Base-by-base conservation (phyloP, 2,329 filamentous ascomycete genomes). In the Hymenoscyphus occultus region DNA sequence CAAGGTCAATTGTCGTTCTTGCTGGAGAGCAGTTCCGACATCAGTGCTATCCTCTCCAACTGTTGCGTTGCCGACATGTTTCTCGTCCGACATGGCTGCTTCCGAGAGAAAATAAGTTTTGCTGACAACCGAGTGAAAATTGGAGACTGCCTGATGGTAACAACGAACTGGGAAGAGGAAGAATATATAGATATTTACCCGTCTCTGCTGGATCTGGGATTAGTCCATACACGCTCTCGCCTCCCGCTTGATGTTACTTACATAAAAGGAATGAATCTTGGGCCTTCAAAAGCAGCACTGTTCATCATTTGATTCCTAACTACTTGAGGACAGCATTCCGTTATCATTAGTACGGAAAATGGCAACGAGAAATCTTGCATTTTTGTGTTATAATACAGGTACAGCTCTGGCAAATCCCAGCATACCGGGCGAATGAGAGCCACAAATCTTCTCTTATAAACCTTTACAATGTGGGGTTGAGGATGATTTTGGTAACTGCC, bases 1-100 rank as follows among this genome's bases (percentile, higher is more conserved):
- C 57, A 59, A 40, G 39, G 32, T 40, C 35, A 59, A 39, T 14
- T 59, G 32, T 32, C 39, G 57, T 59, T 59, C 57, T 16, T 57
- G 31, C 22, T 57, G 56, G 14, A 31, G 16, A 12, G 56, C 56
- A 14, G 31, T 39, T 3, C 35, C 56, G 5, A 39, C 28, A 31
- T 57, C 56, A 1, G 56, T 57, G 3, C 28, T 12, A 57, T 31
- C 56, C 9, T 57, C 6, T 28, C 19, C 56, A 57, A n/a, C 35
- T 14, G 42, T 45, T 14, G 13, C 42, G 42, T 35, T 32, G 35
- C 31, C 56, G 56, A 57, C 56, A 35, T 35, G 31, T 57, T 57
- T 57, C 56, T 57, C 56, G 28, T 57, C n/a, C 16, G 28, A 54
- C 35, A n/a, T 31, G 19, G 14, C 9, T 7, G 56, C n/a, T 57